phyloP scores from a whole-genome alignment of 2,329 filamentous ascomycete genomes.

The Diaporthe ilicicola region DNA sequence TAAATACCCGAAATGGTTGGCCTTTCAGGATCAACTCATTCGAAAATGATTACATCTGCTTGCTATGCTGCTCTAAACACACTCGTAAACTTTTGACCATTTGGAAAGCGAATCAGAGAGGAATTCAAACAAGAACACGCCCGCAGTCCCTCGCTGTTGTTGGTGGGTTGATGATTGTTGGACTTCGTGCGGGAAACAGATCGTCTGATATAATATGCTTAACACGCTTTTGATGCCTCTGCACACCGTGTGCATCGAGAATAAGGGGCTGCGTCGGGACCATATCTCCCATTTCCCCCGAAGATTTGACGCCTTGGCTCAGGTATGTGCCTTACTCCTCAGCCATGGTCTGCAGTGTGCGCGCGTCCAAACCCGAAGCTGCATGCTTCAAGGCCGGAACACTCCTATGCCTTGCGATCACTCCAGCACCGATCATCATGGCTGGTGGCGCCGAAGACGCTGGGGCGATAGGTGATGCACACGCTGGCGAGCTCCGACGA shows the following conservation, averaged over 20 bases:
- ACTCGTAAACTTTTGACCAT: not conserved
- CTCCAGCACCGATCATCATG: constrained; percentile 14
- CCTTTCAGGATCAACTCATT: not conserved
- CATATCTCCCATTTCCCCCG: not conserved
- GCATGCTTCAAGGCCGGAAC: constrained; percentile 29
- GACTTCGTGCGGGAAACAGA: not conserved
- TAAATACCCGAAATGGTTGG: not conserved
- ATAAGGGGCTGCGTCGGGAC: not conserved
- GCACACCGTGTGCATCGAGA: not conserved
- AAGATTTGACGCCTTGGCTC: not conserved
- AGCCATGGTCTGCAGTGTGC: constrained; percentile 27
- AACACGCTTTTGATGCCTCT: not conserved
- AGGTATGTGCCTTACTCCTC: constrained; percentile 23
- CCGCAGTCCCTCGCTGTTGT: not conserved
- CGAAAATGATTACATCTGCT: not conserved
- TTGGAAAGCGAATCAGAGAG: not conserved
- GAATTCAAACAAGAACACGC: not conserved
- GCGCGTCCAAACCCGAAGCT: constrained; percentile 23
- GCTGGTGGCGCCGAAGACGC: constrained; percentile 29
- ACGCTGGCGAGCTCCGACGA: constrained; percentile 27
- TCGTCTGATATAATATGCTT: constrained; percentile 9
- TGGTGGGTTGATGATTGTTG: constrained; percentile 1
- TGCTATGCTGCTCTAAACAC: constrained; percentile 18
- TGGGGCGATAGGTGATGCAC: constrained; percentile 1
- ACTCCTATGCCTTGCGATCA: constrained; percentile 16